A percentile compares a stretch with the other conserved stretches of the same genome.
Evolutionary conservation across 805 yeast genomes (phyloP).

Genomic region (Metschnikowia proteae): DNA sequence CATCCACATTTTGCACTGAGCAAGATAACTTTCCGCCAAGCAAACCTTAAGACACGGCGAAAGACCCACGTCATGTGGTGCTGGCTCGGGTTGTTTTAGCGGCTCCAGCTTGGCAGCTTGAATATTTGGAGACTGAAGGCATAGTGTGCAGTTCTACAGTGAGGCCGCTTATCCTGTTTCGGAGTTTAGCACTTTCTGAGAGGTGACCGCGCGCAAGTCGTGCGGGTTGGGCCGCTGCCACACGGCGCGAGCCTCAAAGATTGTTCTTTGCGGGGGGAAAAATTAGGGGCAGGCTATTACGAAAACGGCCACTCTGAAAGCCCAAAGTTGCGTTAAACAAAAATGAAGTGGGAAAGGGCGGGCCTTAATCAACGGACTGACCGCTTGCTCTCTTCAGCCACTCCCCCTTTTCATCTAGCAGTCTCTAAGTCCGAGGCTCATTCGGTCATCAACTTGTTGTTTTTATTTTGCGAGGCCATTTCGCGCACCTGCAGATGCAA

Average conservation of each 20-base stretch:
- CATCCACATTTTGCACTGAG: not conserved
- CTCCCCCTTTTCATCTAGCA: too few species aligned
- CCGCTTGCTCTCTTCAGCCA: too few species aligned
- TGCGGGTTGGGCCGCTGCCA: slow-evolving; percentile 1
- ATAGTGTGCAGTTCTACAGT: not conserved
- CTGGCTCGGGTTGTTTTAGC: too few species aligned
- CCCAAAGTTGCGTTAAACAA: too few species aligned
- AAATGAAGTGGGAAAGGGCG: too few species aligned
- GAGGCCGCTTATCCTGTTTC: not conserved
- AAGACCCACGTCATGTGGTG: too few species aligned
- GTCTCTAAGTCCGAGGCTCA: not conserved
- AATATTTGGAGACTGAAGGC: not conserved
- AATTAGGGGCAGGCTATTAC: not conserved
- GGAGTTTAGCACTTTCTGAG: not conserved
- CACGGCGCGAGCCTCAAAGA: not conserved
- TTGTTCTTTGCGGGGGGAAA: not conserved
- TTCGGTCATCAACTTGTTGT: not conserved
- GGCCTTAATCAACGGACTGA: too few species aligned
- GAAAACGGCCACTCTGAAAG: too few species aligned
- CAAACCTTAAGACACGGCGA: too few species aligned
- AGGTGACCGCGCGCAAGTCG: not conserved
- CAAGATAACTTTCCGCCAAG: too few species aligned
- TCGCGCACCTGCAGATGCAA: not conserved
- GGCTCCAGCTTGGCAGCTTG: too few species aligned
- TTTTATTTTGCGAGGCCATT: not conserved